Evolutionary conservation across 192 early-diverging fungal genomes (phyloP), one percentile per base, ranked within the genome.

Genomic region (Podochytrium sp.): DNA sequence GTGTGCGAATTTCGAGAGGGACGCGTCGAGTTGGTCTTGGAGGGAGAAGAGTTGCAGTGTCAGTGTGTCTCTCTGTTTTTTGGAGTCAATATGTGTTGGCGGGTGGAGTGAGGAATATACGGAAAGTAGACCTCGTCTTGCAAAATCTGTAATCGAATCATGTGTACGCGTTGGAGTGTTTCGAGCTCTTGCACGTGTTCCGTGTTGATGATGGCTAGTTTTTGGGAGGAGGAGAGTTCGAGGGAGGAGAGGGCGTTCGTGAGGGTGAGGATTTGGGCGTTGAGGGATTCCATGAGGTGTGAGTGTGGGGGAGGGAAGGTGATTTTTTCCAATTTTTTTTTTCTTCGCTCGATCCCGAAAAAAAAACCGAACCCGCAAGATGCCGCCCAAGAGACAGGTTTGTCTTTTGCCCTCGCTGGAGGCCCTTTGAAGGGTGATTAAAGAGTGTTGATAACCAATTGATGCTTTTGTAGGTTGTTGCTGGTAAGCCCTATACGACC

Each of bases 341-440:
- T 12, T 47, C 7, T 47, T 47, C 20, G 20, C 20, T 47, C 20
- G 38, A 6, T 30, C 23, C 18, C 29, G 29, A 69, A 51, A 51
- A 69, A 55, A 51, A 69, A 69, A 69, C 20, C 52, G 0, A 62
- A 58, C 68, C 7, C 16, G 38, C 23, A 67, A 67, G n/a, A 69
- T 69, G 66, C 66, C 66, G 30, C 66, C 66, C 32, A 69, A 69
- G 52, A 32, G 66, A 69, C 66, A 69, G 51, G 66, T 69, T 25
- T 30, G 5, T 41, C 0, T 20, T 14, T 32, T 23, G 25, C 27
- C 32, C n/a, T n/a, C n/a, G n/a, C n/a, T n/a, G n/a, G n/a, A n/a
- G n/a, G 12, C 12, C 12, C n/a, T 12, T n/a, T 49, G 47, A 49
- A n/a, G n/a, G n/a, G n/a, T n/a, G n/a, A n/a, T n/a, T 47, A 7